Conservation (phyloP, 2,329 filamentous ascomycete species). For the Colletotrichum sp. region DNA sequence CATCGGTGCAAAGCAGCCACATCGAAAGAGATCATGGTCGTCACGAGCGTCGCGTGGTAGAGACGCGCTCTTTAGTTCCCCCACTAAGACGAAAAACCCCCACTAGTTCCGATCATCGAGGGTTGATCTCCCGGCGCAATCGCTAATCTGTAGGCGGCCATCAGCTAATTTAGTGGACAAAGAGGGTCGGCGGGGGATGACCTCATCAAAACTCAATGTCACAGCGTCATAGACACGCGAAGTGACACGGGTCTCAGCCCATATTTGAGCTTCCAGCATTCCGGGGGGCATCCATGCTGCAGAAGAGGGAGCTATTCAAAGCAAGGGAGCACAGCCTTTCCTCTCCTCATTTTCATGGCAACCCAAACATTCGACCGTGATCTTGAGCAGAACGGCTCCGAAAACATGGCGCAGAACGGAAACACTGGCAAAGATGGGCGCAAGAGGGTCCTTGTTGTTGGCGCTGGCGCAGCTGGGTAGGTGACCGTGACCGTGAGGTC, state of each 20-base stretch:
- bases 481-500: not conserved
- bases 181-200: conserved; percentile 3
- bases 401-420: conserved; percentile 15
- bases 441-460: conserved; percentile 44
- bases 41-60: not conserved
- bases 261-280: not conserved
- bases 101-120: conserved; percentile 13
- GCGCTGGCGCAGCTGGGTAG: conserved; percentile 45
- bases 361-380: not conserved
- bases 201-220: conserved; percentile 12
- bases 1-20: not conserved
- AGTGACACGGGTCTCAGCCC: not conserved
- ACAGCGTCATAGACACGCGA: conserved; percentile 19
- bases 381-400: conserved; percentile 7
- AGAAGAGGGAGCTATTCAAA: not conserved
- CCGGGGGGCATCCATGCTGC: not conserved
- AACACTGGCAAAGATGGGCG: conserved; percentile 7
- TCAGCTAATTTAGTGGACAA: not conserved
- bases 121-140: conserved; percentile 3
- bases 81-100: not conserved
- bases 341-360: not conserved
- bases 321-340: not conserved
- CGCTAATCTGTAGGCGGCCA: not conserved
- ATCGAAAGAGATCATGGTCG: not conserved
- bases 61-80: not conserved